phyloP scores from a whole-genome alignment of 306 rosid species.

The Quercus dentata region DNA sequence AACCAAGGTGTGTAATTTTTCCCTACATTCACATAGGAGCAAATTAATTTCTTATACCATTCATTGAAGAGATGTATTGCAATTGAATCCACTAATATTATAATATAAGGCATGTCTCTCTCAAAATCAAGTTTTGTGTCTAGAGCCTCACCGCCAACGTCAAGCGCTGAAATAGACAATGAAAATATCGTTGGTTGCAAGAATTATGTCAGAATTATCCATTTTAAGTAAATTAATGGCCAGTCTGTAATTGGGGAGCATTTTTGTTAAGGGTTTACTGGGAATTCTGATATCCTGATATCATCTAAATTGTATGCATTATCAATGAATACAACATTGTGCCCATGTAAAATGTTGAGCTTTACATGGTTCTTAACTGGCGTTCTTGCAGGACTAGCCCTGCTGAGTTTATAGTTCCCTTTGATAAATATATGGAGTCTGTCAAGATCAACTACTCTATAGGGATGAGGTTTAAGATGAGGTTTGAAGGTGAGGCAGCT shows the following conservation, averaged over 20 bases:
- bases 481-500: constrained; percentile 64
- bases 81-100: neutral
- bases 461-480: constrained; percentile 63
- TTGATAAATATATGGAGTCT: constrained; percentile 50
- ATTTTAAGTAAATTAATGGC: neutral
- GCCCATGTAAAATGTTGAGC: neutral
- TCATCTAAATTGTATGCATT: neutral
- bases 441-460: constrained; percentile 46
- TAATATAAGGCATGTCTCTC: too few species aligned
- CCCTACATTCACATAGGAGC: neutral
- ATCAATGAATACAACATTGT: neutral
- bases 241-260: neutral
- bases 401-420: constrained; percentile 59
- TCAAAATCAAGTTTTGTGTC: neutral
- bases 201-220: neutral
- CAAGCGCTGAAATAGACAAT: neutral
- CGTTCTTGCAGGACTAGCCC: constrained; percentile 46
- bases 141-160: neutral
- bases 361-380: neutral
- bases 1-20: constrained; percentile 41
- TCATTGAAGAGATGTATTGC: neutral
- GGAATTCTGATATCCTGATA: neutral
- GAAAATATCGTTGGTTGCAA: neutral
- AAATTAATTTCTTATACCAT: neutral
- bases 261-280: neutral